Evolutionary conservation across 441 rosid genomes (phyloP).

Genomic region (Adansonia rubrostipa): DNA sequence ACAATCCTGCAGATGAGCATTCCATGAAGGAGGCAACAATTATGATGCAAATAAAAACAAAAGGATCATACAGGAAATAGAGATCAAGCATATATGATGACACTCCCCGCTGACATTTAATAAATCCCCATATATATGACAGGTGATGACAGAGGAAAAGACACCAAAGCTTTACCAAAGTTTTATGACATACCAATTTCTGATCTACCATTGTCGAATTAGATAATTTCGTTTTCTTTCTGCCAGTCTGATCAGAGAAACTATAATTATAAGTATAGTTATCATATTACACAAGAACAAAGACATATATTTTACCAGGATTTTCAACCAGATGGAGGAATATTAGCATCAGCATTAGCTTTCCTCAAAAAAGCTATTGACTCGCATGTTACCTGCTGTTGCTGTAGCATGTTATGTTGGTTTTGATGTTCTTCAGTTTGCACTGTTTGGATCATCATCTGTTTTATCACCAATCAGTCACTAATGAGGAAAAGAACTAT

Average conservation of each 20-base stretch:
- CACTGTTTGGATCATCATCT: slow-evolving; percentile 24
- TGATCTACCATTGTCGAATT: slow-evolving; percentile 19
- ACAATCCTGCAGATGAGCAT: slow-evolving; percentile 31
- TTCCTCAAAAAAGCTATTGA: slow-evolving; percentile 1
- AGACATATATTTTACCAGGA: background rate
- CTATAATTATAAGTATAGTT: background rate
- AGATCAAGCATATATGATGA: background rate
- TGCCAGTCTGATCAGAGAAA: slow-evolving; percentile 20
- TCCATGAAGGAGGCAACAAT: slow-evolving; percentile 22
- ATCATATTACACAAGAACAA: background rate
- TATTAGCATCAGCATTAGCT: background rate
- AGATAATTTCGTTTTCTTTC: slow-evolving; percentile 22
- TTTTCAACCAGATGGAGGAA: slow-evolving; percentile 11
- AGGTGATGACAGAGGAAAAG: background rate
- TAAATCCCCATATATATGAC: background rate
- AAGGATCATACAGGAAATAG: slow-evolving; percentile 4
- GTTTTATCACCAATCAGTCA: slow-evolving; percentile 16
- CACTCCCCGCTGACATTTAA: slow-evolving; percentile 6
- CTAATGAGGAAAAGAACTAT: slow-evolving; percentile 6
- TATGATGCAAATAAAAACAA: background rate
- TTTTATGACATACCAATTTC: slow-evolving; percentile 20
- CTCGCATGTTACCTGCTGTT: slow-evolving; percentile 23
- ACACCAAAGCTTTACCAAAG: slow-evolving; percentile 4
- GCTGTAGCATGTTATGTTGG: slow-evolving; percentile 15
- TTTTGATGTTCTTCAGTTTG: slow-evolving; percentile 27